Conservation (phyloP, 768 basidiomycete genomes). For the Leccinum disarticulatum region DNA sequence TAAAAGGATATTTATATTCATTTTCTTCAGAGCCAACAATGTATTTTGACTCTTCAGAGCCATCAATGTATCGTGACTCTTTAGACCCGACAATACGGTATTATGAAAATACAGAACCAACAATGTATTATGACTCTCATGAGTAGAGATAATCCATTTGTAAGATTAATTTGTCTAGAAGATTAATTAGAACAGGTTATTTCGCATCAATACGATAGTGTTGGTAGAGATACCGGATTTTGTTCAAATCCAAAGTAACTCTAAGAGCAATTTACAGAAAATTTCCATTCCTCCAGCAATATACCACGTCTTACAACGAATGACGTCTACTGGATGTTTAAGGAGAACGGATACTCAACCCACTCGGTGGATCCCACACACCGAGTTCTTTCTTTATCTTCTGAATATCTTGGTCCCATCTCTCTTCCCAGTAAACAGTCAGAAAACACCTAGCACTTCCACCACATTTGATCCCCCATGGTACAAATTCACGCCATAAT, state of each 20-base stretch:
- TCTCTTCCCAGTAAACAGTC: conserved; percentile 93
- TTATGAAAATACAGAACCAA: conserved; percentile 2
- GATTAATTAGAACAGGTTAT: background rate
- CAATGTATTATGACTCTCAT: background rate
- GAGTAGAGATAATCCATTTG: background rate
- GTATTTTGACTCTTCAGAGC: background rate
- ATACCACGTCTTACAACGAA: background rate
- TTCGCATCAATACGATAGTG: background rate
- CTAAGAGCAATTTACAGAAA: no score
- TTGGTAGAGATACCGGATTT: background rate
- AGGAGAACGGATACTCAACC: conserved; percentile 18
- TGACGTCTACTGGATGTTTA: background rate
- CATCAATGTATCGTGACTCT: no score
- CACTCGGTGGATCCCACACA: conserved; percentile 73
- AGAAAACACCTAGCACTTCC: conserved; percentile 73
- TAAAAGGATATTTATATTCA: background rate
- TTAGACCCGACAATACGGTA: no score
- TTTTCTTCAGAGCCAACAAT: conserved; percentile 3
- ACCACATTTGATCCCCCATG: conserved; percentile 91
- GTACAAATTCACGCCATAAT: conserved; percentile 79
- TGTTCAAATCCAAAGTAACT: no score
- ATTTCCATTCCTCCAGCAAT: background rate
- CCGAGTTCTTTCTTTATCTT: conserved; percentile 86
- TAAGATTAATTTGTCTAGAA: background rate
- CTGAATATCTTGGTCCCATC: conserved; percentile 82